These are phyloP conservation scores for Spencermartinsiella europaea DNA, from an alignment of 805 yeast species.

Conservation along the genomic window DNA sequence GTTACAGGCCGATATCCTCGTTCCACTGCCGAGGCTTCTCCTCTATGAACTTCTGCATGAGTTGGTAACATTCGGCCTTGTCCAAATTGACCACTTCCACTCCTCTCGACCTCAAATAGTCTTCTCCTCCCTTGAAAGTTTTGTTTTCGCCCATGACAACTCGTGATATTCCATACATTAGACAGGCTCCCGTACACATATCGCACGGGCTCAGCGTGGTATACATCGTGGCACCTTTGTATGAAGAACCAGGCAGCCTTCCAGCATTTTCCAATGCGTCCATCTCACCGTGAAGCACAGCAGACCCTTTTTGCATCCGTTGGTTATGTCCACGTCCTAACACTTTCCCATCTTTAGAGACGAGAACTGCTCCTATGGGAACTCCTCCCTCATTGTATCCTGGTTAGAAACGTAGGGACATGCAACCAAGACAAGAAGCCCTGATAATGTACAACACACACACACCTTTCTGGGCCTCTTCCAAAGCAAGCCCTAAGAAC, in stretches of 20 bases:
- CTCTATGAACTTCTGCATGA: slow-evolving; percentile 74
- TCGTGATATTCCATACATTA: slow-evolving; percentile 82
- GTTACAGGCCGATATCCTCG: slow-evolving; percentile 35
- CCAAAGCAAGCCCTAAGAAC: slow-evolving; percentile 29
- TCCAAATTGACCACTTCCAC: slow-evolving; percentile 40
- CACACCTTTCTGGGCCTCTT: slow-evolving; percentile 30
- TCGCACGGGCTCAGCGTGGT: slow-evolving; percentile 90
- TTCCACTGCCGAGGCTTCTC: slow-evolving; percentile 43
- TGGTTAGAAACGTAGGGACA: slow-evolving; percentile 26
- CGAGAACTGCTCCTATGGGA: slow-evolving; percentile 78
- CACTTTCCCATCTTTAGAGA: slow-evolving; percentile 70
- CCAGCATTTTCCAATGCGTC: slow-evolving; percentile 88
- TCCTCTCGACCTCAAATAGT: slow-evolving; percentile 59
- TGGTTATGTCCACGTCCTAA: slow-evolving; percentile 87
- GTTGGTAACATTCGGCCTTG: slow-evolving; percentile 37
- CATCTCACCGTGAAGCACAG: slow-evolving; percentile 90
- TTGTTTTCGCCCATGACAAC: slow-evolving; percentile 86
- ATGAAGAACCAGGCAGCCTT: slow-evolving; percentile 69
- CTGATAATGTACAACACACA: neutral
- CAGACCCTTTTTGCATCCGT: slow-evolving; percentile 79
- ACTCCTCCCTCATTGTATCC: slow-evolving; percentile 84
- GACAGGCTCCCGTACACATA: slow-evolving; percentile 93
- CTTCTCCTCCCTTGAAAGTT: slow-evolving; percentile 81
- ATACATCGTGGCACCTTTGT: slow-evolving; percentile 83
- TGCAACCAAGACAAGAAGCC: neutral